A percentile compares a stretch with the other conserved stretches of the same genome.
Conservation (phyloP, 805 yeast genomes). For the Saccharomyces kudriavzevii region DNA sequence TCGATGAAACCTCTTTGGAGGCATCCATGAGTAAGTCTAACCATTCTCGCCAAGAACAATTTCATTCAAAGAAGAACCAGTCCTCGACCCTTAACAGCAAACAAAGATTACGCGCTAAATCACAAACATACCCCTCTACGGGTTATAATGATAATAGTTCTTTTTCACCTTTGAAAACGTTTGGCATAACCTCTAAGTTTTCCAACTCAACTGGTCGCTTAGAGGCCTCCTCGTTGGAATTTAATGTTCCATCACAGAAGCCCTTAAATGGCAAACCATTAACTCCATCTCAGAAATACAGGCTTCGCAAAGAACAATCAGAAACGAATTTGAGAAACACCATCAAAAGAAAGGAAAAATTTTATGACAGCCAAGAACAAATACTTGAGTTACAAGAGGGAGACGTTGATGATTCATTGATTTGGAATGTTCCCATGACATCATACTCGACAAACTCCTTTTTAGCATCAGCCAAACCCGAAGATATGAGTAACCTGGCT, state of each 20-base stretch:
- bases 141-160: constrained; percentile 3
- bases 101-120: constrained; percentile 3
- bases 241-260: neutral
- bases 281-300: constrained; percentile 38
- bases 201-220: neutral
- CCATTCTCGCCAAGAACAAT: neutral
- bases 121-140: constrained; percentile 1
- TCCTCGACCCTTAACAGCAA: neutral
- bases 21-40: constrained; percentile 1
- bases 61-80: neutral
- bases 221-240: neutral
- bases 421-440: constrained; percentile 50
- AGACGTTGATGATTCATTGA: constrained; percentile 35
- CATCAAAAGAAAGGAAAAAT: constrained; percentile 32
- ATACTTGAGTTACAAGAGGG: constrained; percentile 17
- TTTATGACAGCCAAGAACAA: constrained; percentile 31
- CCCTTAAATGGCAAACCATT: constrained; percentile 9
- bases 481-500: neutral
- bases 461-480: constrained; percentile 10
- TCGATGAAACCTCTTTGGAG: constrained; percentile 3
- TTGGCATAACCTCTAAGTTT: neutral
- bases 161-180: constrained; percentile 1
- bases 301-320: constrained; percentile 34
- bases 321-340: constrained; percentile 29
- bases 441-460: constrained; percentile 27